phyloP scores from a whole-genome alignment of 1,139 yeast species.

The Citeromyces siamensis region DNA sequence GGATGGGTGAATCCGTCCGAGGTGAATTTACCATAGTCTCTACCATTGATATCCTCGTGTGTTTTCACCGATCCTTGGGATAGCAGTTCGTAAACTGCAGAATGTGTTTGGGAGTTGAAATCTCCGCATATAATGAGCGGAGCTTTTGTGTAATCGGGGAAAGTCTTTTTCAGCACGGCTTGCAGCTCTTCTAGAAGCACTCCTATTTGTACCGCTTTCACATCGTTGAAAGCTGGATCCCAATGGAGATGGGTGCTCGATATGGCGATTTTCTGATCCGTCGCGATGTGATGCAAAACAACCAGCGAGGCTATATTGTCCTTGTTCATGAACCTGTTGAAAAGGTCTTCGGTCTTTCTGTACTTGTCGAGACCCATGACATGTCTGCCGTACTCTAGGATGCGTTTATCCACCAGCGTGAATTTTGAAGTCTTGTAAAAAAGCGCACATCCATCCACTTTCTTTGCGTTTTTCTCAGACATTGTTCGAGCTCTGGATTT shows the following conservation, averaged over 20 bases:
- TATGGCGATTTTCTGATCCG: constrained; percentile 63
- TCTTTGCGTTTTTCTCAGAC: constrained; percentile 71
- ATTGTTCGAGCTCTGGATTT: constrained; percentile 91
- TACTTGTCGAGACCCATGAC: constrained; percentile 84
- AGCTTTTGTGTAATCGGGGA: constrained; percentile 47
- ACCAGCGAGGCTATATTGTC: constrained; percentile 83
- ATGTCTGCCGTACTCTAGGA: constrained; percentile 77
- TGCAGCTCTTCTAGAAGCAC: constrained; percentile 83
- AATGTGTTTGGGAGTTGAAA: constrained; percentile 76
- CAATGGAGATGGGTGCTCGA: constrained; percentile 95
- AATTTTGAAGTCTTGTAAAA: constrained; percentile 67
- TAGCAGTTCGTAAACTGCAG: constrained; percentile 88
- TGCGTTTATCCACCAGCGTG: constrained; percentile 55
- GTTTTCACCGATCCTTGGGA: constrained; percentile 64
- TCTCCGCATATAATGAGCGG: constrained; percentile 90
- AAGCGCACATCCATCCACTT: constrained; percentile 96
- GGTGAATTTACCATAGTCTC: constrained; percentile 87
- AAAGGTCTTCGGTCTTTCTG: constrained; percentile 87
- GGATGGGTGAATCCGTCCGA: constrained; percentile 80
- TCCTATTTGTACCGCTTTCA: constrained; percentile 91
- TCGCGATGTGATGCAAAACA: constrained; percentile 60
- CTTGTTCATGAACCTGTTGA: constrained; percentile 92
- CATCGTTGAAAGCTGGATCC: constrained; percentile 97
- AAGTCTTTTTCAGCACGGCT: constrained; percentile 34
- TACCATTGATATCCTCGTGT: constrained; percentile 73